Evolutionary conservation across 306 rosid genomes (phyloP).

Genomic region (Inga leiocalycina): DNA sequence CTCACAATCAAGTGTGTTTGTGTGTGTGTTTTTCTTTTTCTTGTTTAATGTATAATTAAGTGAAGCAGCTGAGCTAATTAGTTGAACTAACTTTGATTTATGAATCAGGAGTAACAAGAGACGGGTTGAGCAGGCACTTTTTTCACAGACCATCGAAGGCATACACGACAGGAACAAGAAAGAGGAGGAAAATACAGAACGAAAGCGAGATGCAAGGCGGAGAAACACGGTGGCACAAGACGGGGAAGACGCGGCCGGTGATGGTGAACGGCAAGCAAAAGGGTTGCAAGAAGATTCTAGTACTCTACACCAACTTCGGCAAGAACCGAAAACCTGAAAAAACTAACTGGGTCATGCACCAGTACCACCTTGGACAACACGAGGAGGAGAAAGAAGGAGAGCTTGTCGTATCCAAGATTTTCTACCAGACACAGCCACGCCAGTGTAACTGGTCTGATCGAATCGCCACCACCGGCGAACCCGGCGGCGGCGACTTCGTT

Average conservation of each 20-base stretch:
- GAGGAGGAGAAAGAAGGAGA: slow-evolving; percentile 90
- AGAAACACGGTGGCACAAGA: slow-evolving; percentile 87
- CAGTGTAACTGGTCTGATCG: slow-evolving; percentile 76
- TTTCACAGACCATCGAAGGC: slow-evolving; percentile 88
- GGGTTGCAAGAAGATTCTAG: slow-evolving; percentile 82
- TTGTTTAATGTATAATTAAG: not conserved
- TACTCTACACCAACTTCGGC: slow-evolving; percentile 76
- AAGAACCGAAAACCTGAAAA: slow-evolving; percentile 81
- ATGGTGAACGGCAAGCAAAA: slow-evolving; percentile 83
- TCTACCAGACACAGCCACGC: slow-evolving; percentile 83
- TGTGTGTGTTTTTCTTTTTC: not conserved
- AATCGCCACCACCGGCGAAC: slow-evolving; percentile 27
- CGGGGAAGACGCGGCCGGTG: slow-evolving; percentile 82
- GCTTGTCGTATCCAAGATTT: slow-evolving; percentile 78
- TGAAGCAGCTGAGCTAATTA: not conserved
- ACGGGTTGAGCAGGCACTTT: slow-evolving; percentile 76
- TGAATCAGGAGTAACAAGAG: slow-evolving; percentile 70
- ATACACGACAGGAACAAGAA: slow-evolving; percentile 82
- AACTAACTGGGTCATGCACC: slow-evolving; percentile 92
- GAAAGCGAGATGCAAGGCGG: slow-evolving; percentile 77
- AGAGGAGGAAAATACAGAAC: slow-evolving; percentile 75
- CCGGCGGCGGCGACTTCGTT: not conserved
- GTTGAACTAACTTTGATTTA: slow-evolving; percentile 8
- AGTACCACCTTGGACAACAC: slow-evolving; percentile 77
- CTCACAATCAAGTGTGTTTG: not conserved